Percentiles rank a stretch among this genome's conserved stretches.
These are phyloP conservation scores for Trichoderma lentiforme DNA, from an alignment of 2,329 filamentous ascomycete genomes.

Conservation along the genomic window DNA sequence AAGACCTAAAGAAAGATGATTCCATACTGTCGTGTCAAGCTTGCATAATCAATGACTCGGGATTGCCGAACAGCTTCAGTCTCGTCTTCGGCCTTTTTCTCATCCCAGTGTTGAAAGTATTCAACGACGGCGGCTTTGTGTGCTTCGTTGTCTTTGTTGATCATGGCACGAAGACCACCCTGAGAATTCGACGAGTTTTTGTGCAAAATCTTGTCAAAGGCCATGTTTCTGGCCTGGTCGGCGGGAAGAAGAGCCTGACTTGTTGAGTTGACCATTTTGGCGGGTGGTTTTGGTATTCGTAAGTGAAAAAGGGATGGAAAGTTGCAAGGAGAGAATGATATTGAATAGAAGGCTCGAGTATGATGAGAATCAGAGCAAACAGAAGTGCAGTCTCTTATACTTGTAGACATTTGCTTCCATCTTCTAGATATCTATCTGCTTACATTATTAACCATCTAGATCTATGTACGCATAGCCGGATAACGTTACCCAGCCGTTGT, in stretches of 20 bases:
- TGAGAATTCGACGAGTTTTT: conserved; percentile 59
- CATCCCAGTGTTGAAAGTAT: conserved; percentile 97
- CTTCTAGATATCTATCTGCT: neutral
- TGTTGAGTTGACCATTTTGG: conserved; percentile 20
- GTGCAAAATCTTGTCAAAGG: conserved; percentile 81
- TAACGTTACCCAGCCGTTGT: neutral
- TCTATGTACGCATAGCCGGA: neutral
- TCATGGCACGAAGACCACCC: conserved; percentile 74
- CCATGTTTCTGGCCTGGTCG: conserved; percentile 75
- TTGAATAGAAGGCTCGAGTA: neutral
- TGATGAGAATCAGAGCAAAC: neutral
- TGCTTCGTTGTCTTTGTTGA: conserved; percentile 69
- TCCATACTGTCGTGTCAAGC: conserved; percentile 15
- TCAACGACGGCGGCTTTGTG: conserved; percentile 80
- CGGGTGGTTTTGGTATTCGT: neutral
- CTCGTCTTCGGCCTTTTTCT: conserved; percentile 74
- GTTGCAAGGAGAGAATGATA: neutral
- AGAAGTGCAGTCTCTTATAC: neutral
- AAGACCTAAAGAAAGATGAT: neutral
- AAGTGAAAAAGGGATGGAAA: neutral
- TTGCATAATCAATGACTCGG: conserved; percentile 17
- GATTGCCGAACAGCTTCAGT: conserved; percentile 59
- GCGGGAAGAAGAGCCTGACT: conserved; percentile 63
- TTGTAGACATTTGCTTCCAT: neutral
- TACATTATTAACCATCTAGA: neutral